Percentiles rank a stretch among this genome's conserved stretches.
phyloP scores from a whole-genome alignment of 352 stramenopile species.

The Globisporangium camurandrum region DNA sequence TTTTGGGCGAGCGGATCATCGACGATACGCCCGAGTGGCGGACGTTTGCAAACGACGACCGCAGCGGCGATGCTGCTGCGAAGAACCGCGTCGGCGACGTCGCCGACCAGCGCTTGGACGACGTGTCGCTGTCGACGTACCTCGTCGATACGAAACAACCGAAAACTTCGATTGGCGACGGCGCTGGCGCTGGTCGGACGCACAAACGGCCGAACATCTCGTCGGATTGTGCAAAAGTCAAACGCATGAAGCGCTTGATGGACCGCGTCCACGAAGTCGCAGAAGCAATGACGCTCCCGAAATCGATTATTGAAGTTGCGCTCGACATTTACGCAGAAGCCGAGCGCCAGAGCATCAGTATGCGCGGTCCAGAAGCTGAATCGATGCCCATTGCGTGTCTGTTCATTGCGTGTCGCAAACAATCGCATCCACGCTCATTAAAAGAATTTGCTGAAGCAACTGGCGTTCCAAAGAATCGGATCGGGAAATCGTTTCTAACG shows the following conservation, averaged over 20 bases:
- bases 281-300: constrained; percentile 52
- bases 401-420: constrained; percentile 70
- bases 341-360: constrained; percentile 53
- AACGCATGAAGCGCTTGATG: constrained; percentile 65
- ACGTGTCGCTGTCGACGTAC: constrained; percentile 56
- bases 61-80: constrained; percentile 60
- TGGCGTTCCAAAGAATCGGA: constrained; percentile 61
- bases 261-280: constrained; percentile 58
- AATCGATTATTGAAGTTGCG: constrained; percentile 64
- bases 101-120: constrained; percentile 50
- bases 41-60: constrained; percentile 85
- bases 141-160: constrained; percentile 52
- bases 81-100: constrained; percentile 78
- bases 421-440: constrained; percentile 50
- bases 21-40: constrained; percentile 84
- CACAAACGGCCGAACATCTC: constrained; percentile 61
- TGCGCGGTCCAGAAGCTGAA: constrained; percentile 56
- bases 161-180: constrained; percentile 14
- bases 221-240: constrained; percentile 45
- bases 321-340: constrained; percentile 66
- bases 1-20: constrained; percentile 84
- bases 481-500: constrained; percentile 75
- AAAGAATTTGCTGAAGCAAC: constrained; percentile 77
- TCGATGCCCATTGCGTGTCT: constrained; percentile 57
- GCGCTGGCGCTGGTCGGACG: constrained; percentile 15